Conservation (phyloP, 208 protist genomes). For the Leishmania mexicana region DNA sequence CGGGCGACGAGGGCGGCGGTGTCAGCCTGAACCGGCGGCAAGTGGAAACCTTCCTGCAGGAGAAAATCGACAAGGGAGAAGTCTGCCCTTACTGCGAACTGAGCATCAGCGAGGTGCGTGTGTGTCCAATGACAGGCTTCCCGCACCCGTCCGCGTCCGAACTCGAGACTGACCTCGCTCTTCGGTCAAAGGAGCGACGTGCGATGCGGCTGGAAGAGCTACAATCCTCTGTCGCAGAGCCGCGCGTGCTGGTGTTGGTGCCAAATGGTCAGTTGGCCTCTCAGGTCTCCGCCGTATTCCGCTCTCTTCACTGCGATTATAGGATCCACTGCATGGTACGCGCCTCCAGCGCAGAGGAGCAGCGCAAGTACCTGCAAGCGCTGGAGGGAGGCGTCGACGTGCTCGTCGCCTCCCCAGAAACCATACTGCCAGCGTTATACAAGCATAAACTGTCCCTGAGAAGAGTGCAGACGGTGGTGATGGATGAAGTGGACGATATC, state of each 20-base stretch:
- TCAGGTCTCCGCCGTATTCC: slow-evolving; percentile 60
- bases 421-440: slow-evolving; percentile 69
- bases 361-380: slow-evolving; percentile 55
- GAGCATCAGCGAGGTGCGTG: slow-evolving; percentile 31
- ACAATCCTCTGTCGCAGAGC: slow-evolving; percentile 48
- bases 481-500: slow-evolving; percentile 88
- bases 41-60: slow-evolving; percentile 63
- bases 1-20: slow-evolving; percentile 6
- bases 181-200: slow-evolving; percentile 32
- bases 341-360: slow-evolving; percentile 69
- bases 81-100: slow-evolving; percentile 89
- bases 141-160: slow-evolving; percentile 48
- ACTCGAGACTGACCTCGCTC: slow-evolving; percentile 16
- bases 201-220: slow-evolving; percentile 53
- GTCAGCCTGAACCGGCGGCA: slow-evolving; percentile 36
- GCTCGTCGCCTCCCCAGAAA: slow-evolving; percentile 76
- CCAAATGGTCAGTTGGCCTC: slow-evolving; percentile 69
- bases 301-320: slow-evolving; percentile 50
- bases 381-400: slow-evolving; percentile 68
- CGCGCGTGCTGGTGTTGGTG: slow-evolving; percentile 73
- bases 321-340: slow-evolving; percentile 67
- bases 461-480: slow-evolving; percentile 61
- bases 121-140: slow-evolving; percentile 83
- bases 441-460: slow-evolving; percentile 69
- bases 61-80: slow-evolving; percentile 67